Evolutionary conservation across 2,329 filamentous ascomycete genomes (phyloP), one percentile per base, ranked within the genome.

Genomic region (Alternaria sp.): DNA sequence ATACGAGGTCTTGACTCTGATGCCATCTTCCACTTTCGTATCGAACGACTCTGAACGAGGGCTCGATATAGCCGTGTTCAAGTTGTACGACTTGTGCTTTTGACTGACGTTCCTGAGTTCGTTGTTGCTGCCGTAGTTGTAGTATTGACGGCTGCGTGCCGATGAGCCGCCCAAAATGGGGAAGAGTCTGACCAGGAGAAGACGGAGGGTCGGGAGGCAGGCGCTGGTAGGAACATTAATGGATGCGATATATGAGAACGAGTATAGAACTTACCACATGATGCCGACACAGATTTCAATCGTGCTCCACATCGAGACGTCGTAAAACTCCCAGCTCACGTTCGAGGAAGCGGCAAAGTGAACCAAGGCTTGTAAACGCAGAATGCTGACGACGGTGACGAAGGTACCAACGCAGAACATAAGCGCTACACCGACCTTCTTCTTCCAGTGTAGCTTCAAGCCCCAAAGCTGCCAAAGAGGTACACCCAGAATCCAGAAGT

Each of bases 201-300:
- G 72, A 18, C 80, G 77, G 14, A 82, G 63, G 21, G 76, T 76
- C 2, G 82, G 82, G 65, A 84, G 78, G 67, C 82, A 82, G 11
- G 80, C 80, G 58, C 81, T 71, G 33, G 12, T 18, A 3, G 14
- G 23, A 15, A 20, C 9, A 6, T 60, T 47, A 60, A 18, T 33
- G 8, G 10, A 20, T 55, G 23, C 20, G 18, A 25, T 15, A 10
- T 62, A 15, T 60, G 58, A 25, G 20, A 6, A 20, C 10, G 10
- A 33, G 8, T 25, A 49, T 18, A 5, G 18, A n/a, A 61, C 66
- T 55, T 60, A 70, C 68, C 71, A 82, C 56, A 83, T 79, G 53
- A 83, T 81, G 15, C 81, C 81, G 2, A 82, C 78, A 64, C 81
- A 75, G 41, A 81, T 77, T 67, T 84, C 82, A 10, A 83, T 75